Base-by-base conservation (phyloP, 495 filamentous ascomycete species). In the Oidiodendron maius region DNA sequence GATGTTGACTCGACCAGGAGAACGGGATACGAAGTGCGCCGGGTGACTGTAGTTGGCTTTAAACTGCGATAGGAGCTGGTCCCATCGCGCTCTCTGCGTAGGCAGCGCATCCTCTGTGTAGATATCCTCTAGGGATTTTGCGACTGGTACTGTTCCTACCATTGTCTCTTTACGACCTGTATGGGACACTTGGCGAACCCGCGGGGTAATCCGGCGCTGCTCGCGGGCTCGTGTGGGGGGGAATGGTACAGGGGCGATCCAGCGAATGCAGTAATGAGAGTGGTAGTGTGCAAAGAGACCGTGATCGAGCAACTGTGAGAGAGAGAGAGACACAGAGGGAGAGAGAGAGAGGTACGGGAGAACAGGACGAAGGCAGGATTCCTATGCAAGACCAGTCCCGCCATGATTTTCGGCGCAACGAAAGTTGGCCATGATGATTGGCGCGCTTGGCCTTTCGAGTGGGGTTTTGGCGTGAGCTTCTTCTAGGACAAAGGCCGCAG, bases 1-100 rank as follows among this genome's bases (percentile, higher is more conserved):
- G 63, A 98, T 93, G 72, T 97, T 97, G 51, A 98, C 93, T 48
- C 93, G 78, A 42, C 93, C 93, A 0, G 93, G 93, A 49, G 89
- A 94, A 40, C 93, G 81, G 1, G 93, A 78, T 5, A 97, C 80
- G 58, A 96, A 97, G 36, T 89, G 77, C 2, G 91, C 81, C 11
- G 65, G 70, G 32, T 77, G 72, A 49, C 77, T 80, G 68, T 90
- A 96, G n/a, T 61, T 68, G 50, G 80, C 70, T 57, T 81, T 68
- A 65, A 98, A 98, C 49, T 77, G 77, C 28, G 71, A 66, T 23
- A 90, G 66, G 13, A 98, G 77, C 20, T 62, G 66, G 32, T 84
- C 74, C 83, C 89, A 97, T 61, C 93, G 75, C 42, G 66, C 62
- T 34, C 59, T 71, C 55, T 91, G 82, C 4, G 61, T 53, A 16